Evolutionary conservation across 768 basidiomycete genomes (phyloP), one percentile per base, ranked within the genome.

Genomic region (Suillus ampliporus): DNA sequence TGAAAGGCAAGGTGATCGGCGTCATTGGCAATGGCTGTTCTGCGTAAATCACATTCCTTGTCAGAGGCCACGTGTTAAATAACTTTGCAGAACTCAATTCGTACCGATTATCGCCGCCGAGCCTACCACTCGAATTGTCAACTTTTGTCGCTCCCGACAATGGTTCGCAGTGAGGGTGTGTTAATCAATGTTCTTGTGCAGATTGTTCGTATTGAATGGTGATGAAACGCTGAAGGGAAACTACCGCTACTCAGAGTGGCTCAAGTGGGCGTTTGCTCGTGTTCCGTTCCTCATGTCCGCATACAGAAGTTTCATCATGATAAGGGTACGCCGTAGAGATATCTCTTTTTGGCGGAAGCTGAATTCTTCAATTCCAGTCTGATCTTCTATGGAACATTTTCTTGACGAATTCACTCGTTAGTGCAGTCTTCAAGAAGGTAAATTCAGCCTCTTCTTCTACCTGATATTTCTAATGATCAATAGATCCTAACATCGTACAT

Each of bases 11-110:
- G 72, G 75, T 78, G 31, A 80, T 90, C 8, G 87, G 83, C 1
- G 83, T 89, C 15, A 83, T 89, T 68, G 88, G 87, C 43, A 88
- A 88, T 68, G 88, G 86, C 4, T 87, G 83, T 64, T 86, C 84
- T 46, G 86, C 81, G 81, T 86, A 68, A 67, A 80, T 77, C 40
- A 50, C 28, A 28, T 64, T 65, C 28, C 65, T 67, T 61, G 62
- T 47, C 54, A 19, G 38, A 31, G 44, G 56, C 61, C 52, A 50
- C 56, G 60, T 52, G 50, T 53, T 58, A 51, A 63, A 38, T 65
- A 34, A 40, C 71, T 26, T 38, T 37, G 21, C 60, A 88, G 88
- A 21, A 85, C 87, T 7, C 88, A 90, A 69, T 80, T 87, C 50
- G 70, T 87, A n/a, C 85, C 86, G 13, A 68, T 78, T 62, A 85